Percentiles rank a stretch among this genome's conserved stretches.
phyloP scores from a whole-genome alignment of 1,284 basidiomycete genomes.

The Rhizoctonia solani region DNA sequence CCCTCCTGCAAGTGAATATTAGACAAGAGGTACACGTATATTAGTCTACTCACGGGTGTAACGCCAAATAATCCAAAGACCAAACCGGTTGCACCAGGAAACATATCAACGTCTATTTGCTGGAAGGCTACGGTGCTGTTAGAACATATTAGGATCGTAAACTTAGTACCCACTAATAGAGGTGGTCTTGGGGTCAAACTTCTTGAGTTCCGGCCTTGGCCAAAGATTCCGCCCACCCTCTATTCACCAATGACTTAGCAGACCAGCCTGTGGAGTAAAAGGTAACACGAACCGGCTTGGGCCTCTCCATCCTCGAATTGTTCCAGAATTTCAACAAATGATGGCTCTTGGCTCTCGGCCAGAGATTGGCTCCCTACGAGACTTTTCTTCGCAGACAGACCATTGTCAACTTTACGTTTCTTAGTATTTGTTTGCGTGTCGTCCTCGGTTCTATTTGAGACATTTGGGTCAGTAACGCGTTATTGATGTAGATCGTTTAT shows the following conservation, averaged over 20 bases:
- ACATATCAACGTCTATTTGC: slow-evolving; percentile 88
- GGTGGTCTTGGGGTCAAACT: slow-evolving; percentile 64
- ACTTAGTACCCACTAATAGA: slow-evolving; percentile 55
- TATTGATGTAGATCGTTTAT: background rate
- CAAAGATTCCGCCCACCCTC: slow-evolving; percentile 79
- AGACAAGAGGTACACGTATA: background rate
- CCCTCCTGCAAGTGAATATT: slow-evolving; percentile 58
- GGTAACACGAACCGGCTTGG: slow-evolving; percentile 50
- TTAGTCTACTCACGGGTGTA: slow-evolving; percentile 67
- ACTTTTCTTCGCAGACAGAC: slow-evolving; percentile 29
- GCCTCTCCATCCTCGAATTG: slow-evolving; percentile 71
- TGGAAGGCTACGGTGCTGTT: slow-evolving; percentile 69
- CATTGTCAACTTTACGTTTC: slow-evolving; percentile 58
- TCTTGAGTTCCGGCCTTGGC: slow-evolving; percentile 67
- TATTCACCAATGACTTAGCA: slow-evolving; percentile 42
- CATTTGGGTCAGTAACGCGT: background rate
- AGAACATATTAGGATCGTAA: background rate
- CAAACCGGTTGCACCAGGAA: slow-evolving; percentile 52
- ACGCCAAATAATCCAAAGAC: slow-evolving; percentile 85
- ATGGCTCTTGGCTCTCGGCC: slow-evolving; percentile 44
- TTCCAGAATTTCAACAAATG: slow-evolving; percentile 79
- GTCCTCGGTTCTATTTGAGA: slow-evolving; percentile 7
- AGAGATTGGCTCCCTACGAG: slow-evolving; percentile 10
- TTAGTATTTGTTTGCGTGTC: slow-evolving; percentile 55
- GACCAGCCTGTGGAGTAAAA: background rate